Base-by-base conservation (phyloP, 2,329 filamentous ascomycete species). In the Botrytis fabae region DNA sequence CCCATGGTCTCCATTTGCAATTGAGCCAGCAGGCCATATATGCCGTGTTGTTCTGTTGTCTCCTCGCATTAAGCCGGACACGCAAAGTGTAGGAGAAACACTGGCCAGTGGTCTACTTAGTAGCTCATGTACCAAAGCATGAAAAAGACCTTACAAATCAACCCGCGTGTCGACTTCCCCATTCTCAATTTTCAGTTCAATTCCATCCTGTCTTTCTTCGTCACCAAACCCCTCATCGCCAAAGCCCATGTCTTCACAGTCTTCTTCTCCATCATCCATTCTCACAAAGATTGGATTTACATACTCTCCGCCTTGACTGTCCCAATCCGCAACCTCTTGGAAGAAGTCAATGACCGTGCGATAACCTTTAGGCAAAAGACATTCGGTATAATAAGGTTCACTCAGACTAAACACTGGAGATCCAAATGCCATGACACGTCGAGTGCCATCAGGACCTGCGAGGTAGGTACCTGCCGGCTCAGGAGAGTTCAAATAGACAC, bases 351-450 rank as follows among this genome's bases (percentile, higher is more conserved):
- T 81, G 40, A 93, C 86, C 3, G 83, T 80, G 20, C 80, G 77
- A 75, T 88, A 86, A 0, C 87, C 86, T 18, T 80, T 80, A 20
- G 91, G 83, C 70, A 95, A 85, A 74, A 93, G 86, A 54, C 85
- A 84, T 80, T 97, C 93, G 12, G 83, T 83, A 78, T 89, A 85
- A 48, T 85, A 79, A 1, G 82, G 77, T 75, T 92, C 89, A 5
- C 91, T 91, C 2, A 90, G 87, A n/a, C 91, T 91, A 81, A 91
- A 92, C 75, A 90, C 86, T 7, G 92, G 91, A 75, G 89, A 92
- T 8, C 91, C 91, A 61, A 87, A 83, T 18, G 81, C 76, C 0
- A 84, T 69, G 32, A 78, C 40, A n/a, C 54, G 28, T 22, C 75
- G 75, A 25, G 22, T 57, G 12, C 87, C 86, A 2, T 84, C 79